A percentile compares a stretch with the other conserved stretches of the same genome.
These are phyloP conservation scores for Fusarium metavorans DNA, from an alignment of 2,329 filamentous ascomycete genomes.

Conservation along the genomic window DNA sequence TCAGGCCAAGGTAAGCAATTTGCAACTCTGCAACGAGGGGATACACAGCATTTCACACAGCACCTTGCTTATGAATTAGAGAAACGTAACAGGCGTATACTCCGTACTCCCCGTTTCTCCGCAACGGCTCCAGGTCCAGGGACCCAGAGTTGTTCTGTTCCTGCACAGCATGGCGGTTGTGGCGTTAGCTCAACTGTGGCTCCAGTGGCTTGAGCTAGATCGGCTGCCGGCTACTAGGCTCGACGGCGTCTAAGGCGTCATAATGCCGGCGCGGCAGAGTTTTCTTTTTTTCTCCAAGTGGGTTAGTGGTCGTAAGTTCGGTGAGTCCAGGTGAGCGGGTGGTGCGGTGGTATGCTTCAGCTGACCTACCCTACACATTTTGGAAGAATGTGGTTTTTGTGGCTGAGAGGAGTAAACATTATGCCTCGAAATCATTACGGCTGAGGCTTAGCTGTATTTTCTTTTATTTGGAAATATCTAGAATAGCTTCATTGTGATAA, in stretches of 20 bases:
- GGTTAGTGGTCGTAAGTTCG: not conserved
- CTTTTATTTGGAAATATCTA: not conserved
- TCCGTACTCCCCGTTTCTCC: not conserved
- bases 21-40: not conserved
- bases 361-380: not conserved
- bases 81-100: not conserved
- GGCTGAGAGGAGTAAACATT: not conserved
- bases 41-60: not conserved
- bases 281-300: not conserved
- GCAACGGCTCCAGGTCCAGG: not conserved
- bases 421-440: not conserved
- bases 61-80: not conserved
- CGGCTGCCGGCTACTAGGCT: not conserved
- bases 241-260: slow-evolving; percentile 3
- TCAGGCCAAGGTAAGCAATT: not conserved
- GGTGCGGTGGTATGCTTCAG: not conserved
- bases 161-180: slow-evolving; percentile 4
- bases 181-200: slow-evolving; percentile 19
- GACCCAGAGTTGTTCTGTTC: not conserved
- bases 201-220: not conserved
- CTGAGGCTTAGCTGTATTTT: not conserved
- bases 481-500: not conserved
- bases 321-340: not conserved
- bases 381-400: not conserved
- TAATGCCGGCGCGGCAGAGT: not conserved